A percentile compares a stretch with the other conserved stretches of the same genome.
phyloP scores from a whole-genome alignment of 345 rosid species.

The Bretschneidera sinensis region DNA sequence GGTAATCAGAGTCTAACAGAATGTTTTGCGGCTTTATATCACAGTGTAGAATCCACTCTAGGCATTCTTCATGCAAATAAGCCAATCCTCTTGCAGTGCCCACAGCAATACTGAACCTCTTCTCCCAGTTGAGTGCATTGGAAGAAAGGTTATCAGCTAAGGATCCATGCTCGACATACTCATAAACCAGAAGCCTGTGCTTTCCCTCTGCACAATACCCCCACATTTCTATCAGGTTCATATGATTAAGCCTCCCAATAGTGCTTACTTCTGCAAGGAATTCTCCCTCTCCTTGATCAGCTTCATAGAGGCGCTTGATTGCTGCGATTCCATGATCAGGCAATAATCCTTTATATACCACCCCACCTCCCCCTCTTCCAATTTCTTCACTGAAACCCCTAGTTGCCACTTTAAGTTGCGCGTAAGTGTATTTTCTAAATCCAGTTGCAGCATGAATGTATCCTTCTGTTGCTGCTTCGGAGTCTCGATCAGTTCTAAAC shows the following conservation, averaged over 20 bases:
- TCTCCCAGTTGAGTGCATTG: slow-evolving; percentile 15
- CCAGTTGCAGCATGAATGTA: slow-evolving; percentile 19
- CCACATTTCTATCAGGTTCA: slow-evolving; percentile 32
- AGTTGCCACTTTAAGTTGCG: slow-evolving; percentile 27
- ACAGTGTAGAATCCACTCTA: slow-evolving; percentile 33
- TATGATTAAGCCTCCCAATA: slow-evolving; percentile 37
- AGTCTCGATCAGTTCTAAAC: slow-evolving; percentile 9
- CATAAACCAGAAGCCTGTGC: slow-evolving; percentile 28
- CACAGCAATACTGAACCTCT: slow-evolving; percentile 15
- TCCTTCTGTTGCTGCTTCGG: background rate
- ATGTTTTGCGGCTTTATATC: slow-evolving; percentile 25
- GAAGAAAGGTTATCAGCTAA: slow-evolving; percentile 6
- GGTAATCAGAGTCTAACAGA: background rate
- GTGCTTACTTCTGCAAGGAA: slow-evolving; percentile 35
- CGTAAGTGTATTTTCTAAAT: slow-evolving; percentile 22
- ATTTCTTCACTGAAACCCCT: slow-evolving; percentile 23
- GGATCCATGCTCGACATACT: slow-evolving; percentile 19
- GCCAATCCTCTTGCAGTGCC: slow-evolving; percentile 33
- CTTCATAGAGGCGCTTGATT: slow-evolving; percentile 23
- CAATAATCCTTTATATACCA: slow-evolving; percentile 24
- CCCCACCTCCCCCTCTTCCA: slow-evolving; percentile 29
- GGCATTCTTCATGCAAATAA: slow-evolving; percentile 38
- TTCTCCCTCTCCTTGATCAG: slow-evolving; percentile 31
- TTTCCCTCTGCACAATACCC: slow-evolving; percentile 27
- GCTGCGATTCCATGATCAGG: slow-evolving; percentile 20